These are phyloP conservation scores for Blastobotrys peoriensis DNA, from an alignment of 805 yeast genomes.

Conservation along the genomic window DNA sequence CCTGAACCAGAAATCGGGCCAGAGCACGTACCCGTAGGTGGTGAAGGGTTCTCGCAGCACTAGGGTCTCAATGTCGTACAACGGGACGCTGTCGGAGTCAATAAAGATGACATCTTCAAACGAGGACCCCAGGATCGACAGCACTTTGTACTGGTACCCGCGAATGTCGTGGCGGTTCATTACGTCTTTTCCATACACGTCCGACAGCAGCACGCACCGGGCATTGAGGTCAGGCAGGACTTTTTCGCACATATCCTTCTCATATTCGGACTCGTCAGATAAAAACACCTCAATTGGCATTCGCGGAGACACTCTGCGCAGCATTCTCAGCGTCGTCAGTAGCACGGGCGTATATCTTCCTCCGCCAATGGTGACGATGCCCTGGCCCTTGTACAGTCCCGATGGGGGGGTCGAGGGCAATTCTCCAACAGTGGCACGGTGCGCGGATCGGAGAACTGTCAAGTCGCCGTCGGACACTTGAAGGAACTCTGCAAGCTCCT, in stretches of 20 bases:
- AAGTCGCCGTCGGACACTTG: constrained; percentile 41
- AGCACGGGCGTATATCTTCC: constrained; percentile 72
- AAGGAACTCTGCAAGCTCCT: constrained; percentile 45
- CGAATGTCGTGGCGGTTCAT: constrained; percentile 44
- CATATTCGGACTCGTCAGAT: constrained; percentile 65
- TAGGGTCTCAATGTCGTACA: constrained; percentile 54
- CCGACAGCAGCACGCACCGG: constrained; percentile 58
- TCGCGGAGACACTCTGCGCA: constrained; percentile 60
- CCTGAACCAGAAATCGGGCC: constrained; percentile 91
- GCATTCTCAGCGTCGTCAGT: constrained; percentile 53
- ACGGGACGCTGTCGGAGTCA: constrained; percentile 74
- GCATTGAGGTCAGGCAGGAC: constrained; percentile 59
- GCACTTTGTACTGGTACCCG: constrained; percentile 64
- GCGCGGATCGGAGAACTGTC: constrained; percentile 41
- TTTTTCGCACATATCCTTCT: constrained; percentile 59
- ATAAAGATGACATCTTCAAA: constrained; percentile 65
- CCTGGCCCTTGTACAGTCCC: constrained; percentile 35
- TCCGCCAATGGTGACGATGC: constrained; percentile 72
- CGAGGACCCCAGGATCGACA: constrained; percentile 65
- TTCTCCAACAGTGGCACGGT: constrained; percentile 38
- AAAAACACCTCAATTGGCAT: constrained; percentile 79
- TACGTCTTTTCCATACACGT: constrained; percentile 52
- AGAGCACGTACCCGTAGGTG: constrained; percentile 47
- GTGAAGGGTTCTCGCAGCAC: constrained; percentile 54
- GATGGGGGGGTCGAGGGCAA: constrained; percentile 35